phyloP scores from a whole-genome alignment of 148 eudicot genomes.

The Drosera capensis region DNA sequence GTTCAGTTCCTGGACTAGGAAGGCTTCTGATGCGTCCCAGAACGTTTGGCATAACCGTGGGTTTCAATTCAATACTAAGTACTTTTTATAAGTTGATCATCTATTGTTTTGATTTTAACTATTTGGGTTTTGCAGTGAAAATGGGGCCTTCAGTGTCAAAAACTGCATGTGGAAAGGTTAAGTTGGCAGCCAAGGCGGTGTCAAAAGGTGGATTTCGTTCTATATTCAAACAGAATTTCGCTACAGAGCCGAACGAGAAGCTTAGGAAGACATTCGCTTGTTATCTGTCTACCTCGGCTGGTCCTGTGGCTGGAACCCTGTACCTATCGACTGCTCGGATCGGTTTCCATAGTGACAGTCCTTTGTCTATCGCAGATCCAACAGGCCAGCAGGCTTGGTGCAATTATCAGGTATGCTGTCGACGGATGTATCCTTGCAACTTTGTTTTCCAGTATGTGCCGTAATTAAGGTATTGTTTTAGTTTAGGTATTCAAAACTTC shows the following conservation, averaged over 20 bases:
- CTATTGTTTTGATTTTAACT: neutral
- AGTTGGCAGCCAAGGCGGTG: slow-evolving; percentile 46
- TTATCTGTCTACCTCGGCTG: slow-evolving; percentile 57
- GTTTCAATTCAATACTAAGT: neutral
- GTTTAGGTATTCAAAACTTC: too few species aligned
- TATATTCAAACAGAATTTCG: slow-evolving; percentile 39
- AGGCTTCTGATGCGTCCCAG: slow-evolving; percentile 37
- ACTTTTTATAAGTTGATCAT: neutral
- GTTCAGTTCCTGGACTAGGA: slow-evolving; percentile 46
- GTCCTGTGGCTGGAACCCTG: slow-evolving; percentile 68
- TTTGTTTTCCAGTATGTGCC: neutral
- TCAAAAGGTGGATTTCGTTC: slow-evolving; percentile 57
- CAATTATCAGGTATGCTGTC: slow-evolving; percentile 74
- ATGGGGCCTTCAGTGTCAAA: slow-evolving; percentile 47
- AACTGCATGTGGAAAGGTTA: slow-evolving; percentile 54
- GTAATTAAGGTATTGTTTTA: neutral
- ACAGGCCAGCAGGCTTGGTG: slow-evolving; percentile 57
- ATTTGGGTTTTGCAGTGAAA: slow-evolving; percentile 35
- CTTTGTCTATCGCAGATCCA: slow-evolving; percentile 38
- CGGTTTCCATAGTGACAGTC: slow-evolving; percentile 62
- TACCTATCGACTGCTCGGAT: slow-evolving; percentile 43
- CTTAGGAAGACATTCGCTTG: slow-evolving; percentile 52
- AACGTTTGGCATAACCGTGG: slow-evolving; percentile 54
- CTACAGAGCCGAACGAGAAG: slow-evolving; percentile 38
- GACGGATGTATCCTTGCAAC: neutral